These are phyloP conservation scores for Aspergillus ochraceoroseus DNA, from an alignment of 2,329 filamentous ascomycete species.

Conservation along the genomic window DNA sequence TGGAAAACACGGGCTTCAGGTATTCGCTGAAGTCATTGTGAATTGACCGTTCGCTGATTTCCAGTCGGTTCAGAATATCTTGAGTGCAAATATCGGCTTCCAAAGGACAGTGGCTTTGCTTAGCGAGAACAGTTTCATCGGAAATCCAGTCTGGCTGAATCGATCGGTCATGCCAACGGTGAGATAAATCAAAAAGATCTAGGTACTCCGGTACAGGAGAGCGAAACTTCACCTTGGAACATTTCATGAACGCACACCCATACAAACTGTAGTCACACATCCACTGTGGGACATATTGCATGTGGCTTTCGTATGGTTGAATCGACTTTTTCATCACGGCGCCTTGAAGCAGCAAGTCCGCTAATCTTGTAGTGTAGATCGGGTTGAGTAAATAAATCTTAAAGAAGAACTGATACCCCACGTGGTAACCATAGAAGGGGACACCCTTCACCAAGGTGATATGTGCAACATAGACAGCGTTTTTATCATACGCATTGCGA, in stretches of 20 bases:
- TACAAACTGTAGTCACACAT: constrained; percentile 99
- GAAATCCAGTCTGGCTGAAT: constrained; percentile 58
- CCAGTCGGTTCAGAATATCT: constrained; percentile 75
- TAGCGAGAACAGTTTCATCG: constrained; percentile 61
- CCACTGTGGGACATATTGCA: constrained; percentile 91
- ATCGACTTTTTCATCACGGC: constrained; percentile 77
- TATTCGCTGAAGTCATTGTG: constrained; percentile 85
- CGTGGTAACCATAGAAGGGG: constrained; percentile 93
- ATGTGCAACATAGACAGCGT: constrained; percentile 73
- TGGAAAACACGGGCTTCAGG: constrained; percentile 56
- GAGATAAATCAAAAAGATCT: constrained; percentile 56
- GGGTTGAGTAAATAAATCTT: constrained; percentile 96
- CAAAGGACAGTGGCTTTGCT: constrained; percentile 79
- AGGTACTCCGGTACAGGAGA: constrained; percentile 66
- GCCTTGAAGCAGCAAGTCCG: constrained; percentile 82
- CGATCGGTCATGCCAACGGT: constrained; percentile 75
- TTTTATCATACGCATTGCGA: constrained; percentile 65
- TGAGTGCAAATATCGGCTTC: constrained; percentile 88
- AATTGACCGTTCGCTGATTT: constrained; percentile 68
- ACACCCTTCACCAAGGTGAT: constrained; percentile 89
- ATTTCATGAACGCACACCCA: constrained; percentile 82
- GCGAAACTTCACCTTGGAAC: constrained; percentile 65
- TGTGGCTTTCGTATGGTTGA: constrained; percentile 89
- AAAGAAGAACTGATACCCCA: constrained; percentile 84
- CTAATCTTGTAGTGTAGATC: constrained; percentile 74